Conservation (phyloP, 2,329 filamentous ascomycete species). For the Fusarium duplospermum region DNA sequence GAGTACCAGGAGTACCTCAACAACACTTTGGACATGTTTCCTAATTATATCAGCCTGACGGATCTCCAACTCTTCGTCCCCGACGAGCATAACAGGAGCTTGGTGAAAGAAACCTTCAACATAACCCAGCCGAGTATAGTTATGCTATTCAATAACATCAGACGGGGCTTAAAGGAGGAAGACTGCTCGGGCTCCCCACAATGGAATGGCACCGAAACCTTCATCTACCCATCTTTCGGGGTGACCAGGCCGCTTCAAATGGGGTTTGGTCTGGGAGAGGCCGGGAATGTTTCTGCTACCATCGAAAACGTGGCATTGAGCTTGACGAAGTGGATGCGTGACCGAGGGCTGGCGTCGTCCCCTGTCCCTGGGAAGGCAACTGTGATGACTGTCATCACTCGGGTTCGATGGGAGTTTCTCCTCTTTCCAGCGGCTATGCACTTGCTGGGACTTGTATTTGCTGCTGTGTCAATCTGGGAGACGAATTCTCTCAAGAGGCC, state of each 20-base stretch:
- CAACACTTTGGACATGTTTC: background rate
- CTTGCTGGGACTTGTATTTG: background rate
- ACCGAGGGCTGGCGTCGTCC: background rate
- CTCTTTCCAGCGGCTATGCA: background rate
- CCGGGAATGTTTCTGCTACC: background rate
- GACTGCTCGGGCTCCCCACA: too few species aligned
- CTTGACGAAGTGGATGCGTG: constrained; percentile 24
- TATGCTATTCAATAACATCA: background rate
- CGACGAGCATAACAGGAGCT: background rate
- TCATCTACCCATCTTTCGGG: constrained; percentile 3
- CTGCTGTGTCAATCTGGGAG: background rate
- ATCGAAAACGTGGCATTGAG: constrained; percentile 10
- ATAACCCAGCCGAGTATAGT: constrained; percentile 8
- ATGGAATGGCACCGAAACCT: background rate
- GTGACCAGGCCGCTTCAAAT: background rate
- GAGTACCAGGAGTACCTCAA: constrained; percentile 2
- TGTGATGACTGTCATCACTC: background rate
- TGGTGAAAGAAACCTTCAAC: background rate
- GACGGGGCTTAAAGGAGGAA: background rate
- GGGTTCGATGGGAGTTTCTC: background rate
- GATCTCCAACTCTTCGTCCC: constrained; percentile 25
- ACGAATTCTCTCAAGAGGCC: background rate
- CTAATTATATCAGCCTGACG: fast-evolving
- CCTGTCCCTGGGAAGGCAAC: background rate
- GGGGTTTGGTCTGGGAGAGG: background rate